phyloP scores from a whole-genome alignment of 2,329 filamentous ascomycete species.

The Aspergillus sp. region DNA sequence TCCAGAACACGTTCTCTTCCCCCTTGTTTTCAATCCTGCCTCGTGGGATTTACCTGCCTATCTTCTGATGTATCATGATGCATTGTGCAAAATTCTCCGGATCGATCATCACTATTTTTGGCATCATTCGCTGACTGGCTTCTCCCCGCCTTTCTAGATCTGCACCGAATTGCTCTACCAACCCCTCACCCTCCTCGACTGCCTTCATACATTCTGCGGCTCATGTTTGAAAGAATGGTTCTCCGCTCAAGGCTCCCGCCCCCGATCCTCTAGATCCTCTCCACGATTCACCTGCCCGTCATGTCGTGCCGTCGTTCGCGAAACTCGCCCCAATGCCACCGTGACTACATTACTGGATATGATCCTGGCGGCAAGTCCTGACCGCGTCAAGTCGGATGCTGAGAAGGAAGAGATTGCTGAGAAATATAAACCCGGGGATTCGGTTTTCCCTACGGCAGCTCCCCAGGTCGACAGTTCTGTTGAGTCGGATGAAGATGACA shows the following conservation, averaged over 20 bases:
- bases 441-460: slow-evolving; percentile 63
- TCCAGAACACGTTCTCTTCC: too few relatives aligned
- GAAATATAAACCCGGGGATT: slow-evolving; percentile 77
- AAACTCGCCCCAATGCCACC: slow-evolving; percentile 84
- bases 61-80: background rate
- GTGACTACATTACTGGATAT: slow-evolving; percentile 88
- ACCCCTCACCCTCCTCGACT: slow-evolving; percentile 85
- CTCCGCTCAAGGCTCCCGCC: slow-evolving; percentile 63
- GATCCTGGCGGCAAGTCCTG: slow-evolving; percentile 75
- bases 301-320: slow-evolving; percentile 81
- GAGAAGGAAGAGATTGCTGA: slow-evolving; percentile 73
- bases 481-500: slow-evolving; percentile 57
- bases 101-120: background rate
- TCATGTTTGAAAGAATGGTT: slow-evolving; percentile 97
- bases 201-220: slow-evolving; percentile 92
- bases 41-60: background rate
- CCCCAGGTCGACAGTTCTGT: slow-evolving; percentile 32
- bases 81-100: background rate
- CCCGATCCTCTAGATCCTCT: slow-evolving; percentile 40
- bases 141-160: slow-evolving; percentile 56
- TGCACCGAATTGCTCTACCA: slow-evolving; percentile 94
- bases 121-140: background rate
- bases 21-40: background rate
- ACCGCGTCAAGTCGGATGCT: slow-evolving; percentile 60
- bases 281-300: slow-evolving; percentile 81